Evolutionary conservation across 176 grass and related monocot genomes (phyloP).

Genomic region (Triticum monococcum): DNA sequence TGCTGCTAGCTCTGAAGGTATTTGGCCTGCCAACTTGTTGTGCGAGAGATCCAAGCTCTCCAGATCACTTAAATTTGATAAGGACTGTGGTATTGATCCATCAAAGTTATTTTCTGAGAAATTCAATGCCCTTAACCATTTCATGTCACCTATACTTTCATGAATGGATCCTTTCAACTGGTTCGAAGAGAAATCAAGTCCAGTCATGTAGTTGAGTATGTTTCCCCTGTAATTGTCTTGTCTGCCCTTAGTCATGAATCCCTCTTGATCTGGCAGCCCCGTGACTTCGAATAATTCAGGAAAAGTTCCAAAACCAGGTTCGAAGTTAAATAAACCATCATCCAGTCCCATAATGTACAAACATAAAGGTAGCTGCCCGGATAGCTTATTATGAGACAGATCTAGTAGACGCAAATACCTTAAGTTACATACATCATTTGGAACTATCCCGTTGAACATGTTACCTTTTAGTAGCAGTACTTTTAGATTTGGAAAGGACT

Average conservation of each 20-base stretch:
- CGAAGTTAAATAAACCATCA: background rate
- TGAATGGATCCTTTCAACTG: slow-evolving; percentile 29
- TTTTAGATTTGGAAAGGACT: slow-evolving; percentile 18
- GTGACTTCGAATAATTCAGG: background rate
- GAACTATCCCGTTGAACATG: slow-evolving; percentile 14
- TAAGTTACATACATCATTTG: slow-evolving; percentile 15
- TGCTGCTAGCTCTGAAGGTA: slow-evolving; percentile 22
- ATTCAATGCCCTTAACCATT: slow-evolving; percentile 25
- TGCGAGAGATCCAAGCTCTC: slow-evolving; percentile 35
- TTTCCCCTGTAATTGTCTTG: slow-evolving; percentile 5
- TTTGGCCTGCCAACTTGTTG: slow-evolving; percentile 21
- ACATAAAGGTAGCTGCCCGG: slow-evolving; percentile 24
- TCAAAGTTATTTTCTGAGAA: slow-evolving; percentile 24
- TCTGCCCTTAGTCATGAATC: slow-evolving; percentile 31
- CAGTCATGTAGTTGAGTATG: slow-evolving; percentile 6
- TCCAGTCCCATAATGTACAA: slow-evolving; percentile 23
- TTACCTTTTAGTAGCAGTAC: slow-evolving; percentile 35
- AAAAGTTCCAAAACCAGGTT: background rate
- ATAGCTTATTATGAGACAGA: slow-evolving; percentile 34
- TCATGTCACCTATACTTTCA: slow-evolving; percentile 24
- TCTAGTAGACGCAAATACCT: slow-evolving; percentile 24
- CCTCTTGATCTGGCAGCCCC: background rate
- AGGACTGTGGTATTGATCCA: slow-evolving; percentile 8
- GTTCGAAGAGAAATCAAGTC: slow-evolving; percentile 26
- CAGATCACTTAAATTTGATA: background rate